phyloP scores from a whole-genome alignment of 129 eudicot species.

The Helianthus tuberosus region DNA sequence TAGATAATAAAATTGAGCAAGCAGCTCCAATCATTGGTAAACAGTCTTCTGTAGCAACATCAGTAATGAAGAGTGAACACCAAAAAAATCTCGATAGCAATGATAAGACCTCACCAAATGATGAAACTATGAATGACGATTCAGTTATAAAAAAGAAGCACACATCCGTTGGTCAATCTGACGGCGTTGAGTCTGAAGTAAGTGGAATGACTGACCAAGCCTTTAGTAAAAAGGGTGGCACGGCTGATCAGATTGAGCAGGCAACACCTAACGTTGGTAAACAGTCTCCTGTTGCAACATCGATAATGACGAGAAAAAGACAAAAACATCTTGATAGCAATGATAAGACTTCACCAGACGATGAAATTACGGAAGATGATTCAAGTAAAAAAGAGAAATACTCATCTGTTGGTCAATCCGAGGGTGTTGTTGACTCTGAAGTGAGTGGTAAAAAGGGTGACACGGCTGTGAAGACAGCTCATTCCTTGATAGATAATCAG shows the following conservation, averaged over 20 bases:
- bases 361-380: constrained; percentile 27
- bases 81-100: not conserved
- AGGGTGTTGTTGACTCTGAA: constrained; percentile 26
- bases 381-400: constrained; percentile 24
- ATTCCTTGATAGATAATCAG: constrained; percentile 8
- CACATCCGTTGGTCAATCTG: constrained; percentile 31
- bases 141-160: constrained; percentile 24
- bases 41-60: not conserved
- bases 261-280: not conserved
- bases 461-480: not conserved
- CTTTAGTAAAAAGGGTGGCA: constrained; percentile 18
- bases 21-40: not conserved
- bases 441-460: constrained; percentile 27
- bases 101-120: constrained; percentile 14
- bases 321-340: constrained; percentile 1
- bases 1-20: constrained; percentile 10
- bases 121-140: constrained; percentile 26
- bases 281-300: constrained; percentile 6
- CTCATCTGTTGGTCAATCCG: constrained; percentile 29
- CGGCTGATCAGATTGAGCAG: constrained; percentile 6
- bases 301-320: not conserved
- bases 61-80: not conserved
- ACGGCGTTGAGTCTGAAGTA: constrained; percentile 27
- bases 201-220: constrained; percentile 37
- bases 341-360: constrained; percentile 15